Base-by-base conservation (phyloP, 495 filamentous ascomycete species). In the Parathielavia appendiculata region DNA sequence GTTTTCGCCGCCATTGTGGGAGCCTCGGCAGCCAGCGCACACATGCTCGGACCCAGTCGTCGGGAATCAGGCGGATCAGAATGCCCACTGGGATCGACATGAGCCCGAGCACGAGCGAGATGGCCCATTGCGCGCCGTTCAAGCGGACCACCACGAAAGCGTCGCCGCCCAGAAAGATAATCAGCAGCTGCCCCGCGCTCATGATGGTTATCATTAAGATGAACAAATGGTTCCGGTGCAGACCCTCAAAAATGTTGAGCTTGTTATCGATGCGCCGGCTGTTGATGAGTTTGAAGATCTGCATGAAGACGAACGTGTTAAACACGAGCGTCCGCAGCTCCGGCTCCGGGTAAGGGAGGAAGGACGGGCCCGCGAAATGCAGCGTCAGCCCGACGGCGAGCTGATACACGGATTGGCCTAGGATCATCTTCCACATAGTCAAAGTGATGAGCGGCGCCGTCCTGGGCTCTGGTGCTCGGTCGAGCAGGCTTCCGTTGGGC, bases 341-440 rank as follows among this genome's bases (percentile, higher is more conserved):
- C 4, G 66, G 55, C 40, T 64, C 53, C 10, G 44, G 46, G 22
- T 61, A 61, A 14, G 66, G 61, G 26, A 82, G 77, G 40, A 90
- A 77, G 26, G 89, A 79, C 0, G 74, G 59, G 6, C 85, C 85
- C 4, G 77, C 87, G 60, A 89, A 93, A 72, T 89, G 86, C 26
- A 92, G 78, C 59, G 86, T 73, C 54, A 91, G 86, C 1, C 86
- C 89, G 38, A 89, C 76, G 17, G 71, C 77, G 1, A 93, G 81
- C 67, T 93, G 88, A 66, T 89, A 92, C 36, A 91, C 74, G 5
- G 89, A 82, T 66, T 93, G 88, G 17, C 88, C 89, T 23, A 90
- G 76, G 57, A 93, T 92, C 89, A 92, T 92, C 70, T 92, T 93
- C 89, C 89, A 92, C 89, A 93, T 93, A 17, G 82, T 89, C 19